Evolutionary conservation across 1,139 yeast genomes (phyloP).

Genomic region (Hemisphaericaspora xylofermentans): DNA sequence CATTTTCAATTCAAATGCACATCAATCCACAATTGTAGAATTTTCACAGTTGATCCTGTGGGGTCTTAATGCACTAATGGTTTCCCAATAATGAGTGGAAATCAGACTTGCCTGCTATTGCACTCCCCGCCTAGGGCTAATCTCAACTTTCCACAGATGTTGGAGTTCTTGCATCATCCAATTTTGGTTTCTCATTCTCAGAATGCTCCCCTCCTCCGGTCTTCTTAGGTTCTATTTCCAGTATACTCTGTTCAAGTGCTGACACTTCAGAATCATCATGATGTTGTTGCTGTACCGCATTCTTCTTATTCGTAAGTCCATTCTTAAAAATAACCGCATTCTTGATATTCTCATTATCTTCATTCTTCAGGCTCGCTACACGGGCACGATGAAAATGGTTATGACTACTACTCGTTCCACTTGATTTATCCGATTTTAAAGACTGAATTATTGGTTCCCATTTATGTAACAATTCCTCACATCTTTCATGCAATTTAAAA

Average conservation of each 20-base stretch:
- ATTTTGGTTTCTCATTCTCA: slow-evolving; percentile 5
- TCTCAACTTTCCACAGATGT: slow-evolving; percentile 6
- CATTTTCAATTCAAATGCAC: no score
- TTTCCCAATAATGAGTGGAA: no score
- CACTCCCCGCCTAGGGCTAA: not conserved
- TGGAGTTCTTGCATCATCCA: slow-evolving; percentile 5
- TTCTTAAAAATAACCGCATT: slow-evolving; percentile 1
- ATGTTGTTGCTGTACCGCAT: slow-evolving; percentile 7
- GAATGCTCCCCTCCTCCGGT: slow-evolving; percentile 8
- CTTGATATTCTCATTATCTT: not conserved
- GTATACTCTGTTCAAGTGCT: slow-evolving; percentile 15
- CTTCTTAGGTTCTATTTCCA: slow-evolving; percentile 18
- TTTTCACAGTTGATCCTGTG: no score
- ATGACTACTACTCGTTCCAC: slow-evolving; percentile 7
- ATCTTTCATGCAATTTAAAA: slow-evolving; percentile 48
- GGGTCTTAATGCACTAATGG: no score
- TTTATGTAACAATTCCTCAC: slow-evolving; percentile 40
- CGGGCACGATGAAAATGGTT: slow-evolving; percentile 9
- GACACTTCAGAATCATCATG: slow-evolving; percentile 38
- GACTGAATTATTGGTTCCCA: slow-evolving; percentile 44
- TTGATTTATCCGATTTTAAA: slow-evolving; percentile 35
- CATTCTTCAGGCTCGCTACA: not conserved
- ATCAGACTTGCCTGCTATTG: not conserved
- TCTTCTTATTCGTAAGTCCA: not conserved
- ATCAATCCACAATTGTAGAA: no score